Conservation (phyloP, 1,139 yeast species). For the Blastobotrys illinoisensis region DNA sequence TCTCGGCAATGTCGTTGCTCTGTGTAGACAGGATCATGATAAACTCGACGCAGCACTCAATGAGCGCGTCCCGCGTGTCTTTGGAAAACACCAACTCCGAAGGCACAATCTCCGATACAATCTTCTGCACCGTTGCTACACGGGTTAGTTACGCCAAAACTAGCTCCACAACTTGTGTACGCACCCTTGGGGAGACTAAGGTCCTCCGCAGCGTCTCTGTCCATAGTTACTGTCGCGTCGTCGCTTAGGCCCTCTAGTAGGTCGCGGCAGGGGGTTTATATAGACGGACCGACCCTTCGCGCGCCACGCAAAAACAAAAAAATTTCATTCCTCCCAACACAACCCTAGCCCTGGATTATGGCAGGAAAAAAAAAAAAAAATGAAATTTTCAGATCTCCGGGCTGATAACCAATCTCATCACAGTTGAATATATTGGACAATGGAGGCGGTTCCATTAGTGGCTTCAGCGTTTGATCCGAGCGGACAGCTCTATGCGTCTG, state of each 20-base stretch:
- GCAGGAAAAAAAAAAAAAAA: neutral
- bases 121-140: constrained; percentile 89
- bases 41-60: constrained; percentile 93
- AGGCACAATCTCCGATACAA: constrained; percentile 84
- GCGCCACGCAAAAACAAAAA: constrained; percentile 5
- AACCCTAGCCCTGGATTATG: neutral
- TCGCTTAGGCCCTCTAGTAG: neutral
- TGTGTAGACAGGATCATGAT: constrained; percentile 92
- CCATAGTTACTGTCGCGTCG: constrained; percentile 19
- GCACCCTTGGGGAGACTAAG: constrained; percentile 39
- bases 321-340: constrained; percentile 5
- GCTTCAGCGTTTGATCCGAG: constrained; percentile 47
- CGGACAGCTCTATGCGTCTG: constrained; percentile 60
- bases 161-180: constrained; percentile 2
- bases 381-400: constrained; percentile 1
- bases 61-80: constrained; percentile 91
- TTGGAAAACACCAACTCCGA: constrained; percentile 81
- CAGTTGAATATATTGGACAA: neutral
- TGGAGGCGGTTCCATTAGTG: constrained; percentile 20
- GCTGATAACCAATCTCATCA: neutral
- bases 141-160: too few relatives aligned
- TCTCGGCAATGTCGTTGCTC: constrained; percentile 93
- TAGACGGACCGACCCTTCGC: neutral
- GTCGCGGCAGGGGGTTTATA: neutral
- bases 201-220: constrained; percentile 34